Evolutionary conservation across 805 yeast genomes (phyloP).

Genomic region (Yamadazyma insecticola): DNA sequence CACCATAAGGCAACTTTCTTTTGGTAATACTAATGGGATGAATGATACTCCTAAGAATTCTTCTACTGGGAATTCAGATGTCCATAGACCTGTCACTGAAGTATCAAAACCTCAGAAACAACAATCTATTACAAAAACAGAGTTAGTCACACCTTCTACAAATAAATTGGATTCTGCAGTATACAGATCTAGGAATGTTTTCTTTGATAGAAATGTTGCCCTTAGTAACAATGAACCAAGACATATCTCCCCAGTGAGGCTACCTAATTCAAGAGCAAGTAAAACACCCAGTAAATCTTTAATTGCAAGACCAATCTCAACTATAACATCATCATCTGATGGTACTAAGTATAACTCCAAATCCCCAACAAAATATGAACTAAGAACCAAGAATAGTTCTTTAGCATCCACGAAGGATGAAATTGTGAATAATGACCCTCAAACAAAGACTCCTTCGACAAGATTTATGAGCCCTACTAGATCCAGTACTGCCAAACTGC

Average conservation of each 20-base stretch:
- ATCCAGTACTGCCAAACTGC: constrained; percentile 29
- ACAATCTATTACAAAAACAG: too few relatives aligned
- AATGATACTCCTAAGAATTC: too few relatives aligned
- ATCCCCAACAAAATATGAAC: constrained; percentile 10
- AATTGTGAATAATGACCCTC: not conserved
- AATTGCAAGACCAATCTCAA: not conserved
- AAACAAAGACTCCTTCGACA: constrained; percentile 2
- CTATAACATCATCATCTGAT: constrained; percentile 5
- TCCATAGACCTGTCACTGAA: too few relatives aligned
- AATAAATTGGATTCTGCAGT: not conserved
- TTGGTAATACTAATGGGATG: too few relatives aligned
- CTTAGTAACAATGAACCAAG: not conserved
- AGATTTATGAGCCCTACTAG: constrained; percentile 27
- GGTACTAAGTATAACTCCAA: constrained; percentile 6
- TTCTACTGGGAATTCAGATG: too few relatives aligned
- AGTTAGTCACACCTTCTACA: not conserved
- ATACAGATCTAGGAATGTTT: not conserved
- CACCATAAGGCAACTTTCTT: too few relatives aligned
- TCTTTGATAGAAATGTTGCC: not conserved
- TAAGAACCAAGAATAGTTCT: constrained; percentile 7
- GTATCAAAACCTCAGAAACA: too few relatives aligned
- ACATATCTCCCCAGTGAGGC: constrained; percentile 5
- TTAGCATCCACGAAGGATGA: constrained; percentile 8
- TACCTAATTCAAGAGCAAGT: constrained; percentile 1
- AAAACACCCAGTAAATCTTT: constrained; percentile 6